Base-by-base conservation (phyloP, 805 yeast genomes). In the Metschnikowia reukaufii region DNA sequence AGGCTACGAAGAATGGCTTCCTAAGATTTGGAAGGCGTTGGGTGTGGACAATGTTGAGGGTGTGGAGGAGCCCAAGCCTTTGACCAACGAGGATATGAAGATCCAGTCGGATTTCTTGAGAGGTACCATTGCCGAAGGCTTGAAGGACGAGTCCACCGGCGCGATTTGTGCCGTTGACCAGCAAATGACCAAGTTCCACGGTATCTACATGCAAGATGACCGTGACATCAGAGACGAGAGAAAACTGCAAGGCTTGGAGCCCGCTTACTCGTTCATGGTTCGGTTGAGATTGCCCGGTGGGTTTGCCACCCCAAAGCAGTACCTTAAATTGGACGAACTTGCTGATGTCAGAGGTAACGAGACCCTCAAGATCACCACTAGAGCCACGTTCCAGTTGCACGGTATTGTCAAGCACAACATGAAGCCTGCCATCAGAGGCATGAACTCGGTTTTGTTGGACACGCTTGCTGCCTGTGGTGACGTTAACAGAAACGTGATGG, bases 401-500 rank as follows among this genome's bases (percentile, higher is more conserved):
- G 98, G 98, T 67, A 81, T 92, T 49, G 87, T 92, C 48, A 92
- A 92, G 72, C 89, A 84, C 67, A 79, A 92, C 62, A 76, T 92
- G 67, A 90, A 88, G 67, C 88, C 94, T 8, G 84, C 96, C 1
- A 89, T 92, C 56, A 84, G 96, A 73, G 96, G 92, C 32, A 90
- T 92, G 84, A 92, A 92, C 66, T 74, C 95, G 15, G 86, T 84
- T 6, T 77, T 92, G 59, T 78, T 92, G 85, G 98, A 94, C 64
- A 91, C 97, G 7, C 78, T 92, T 49, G 98, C 96, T 50, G 98
- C 98, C 1, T 92, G 97, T 77, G 98, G 98, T 76, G 98, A 92
- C 73, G 98, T 92, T 36, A 88, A 88, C 73, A 86, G 98, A 79
- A 92, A 92, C 64, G 97, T 92, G 36, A 92, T 91, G 84, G 78